Evolutionary conservation across 345 rosid genomes (phyloP).

Genomic region (Clausena lansium): DNA sequence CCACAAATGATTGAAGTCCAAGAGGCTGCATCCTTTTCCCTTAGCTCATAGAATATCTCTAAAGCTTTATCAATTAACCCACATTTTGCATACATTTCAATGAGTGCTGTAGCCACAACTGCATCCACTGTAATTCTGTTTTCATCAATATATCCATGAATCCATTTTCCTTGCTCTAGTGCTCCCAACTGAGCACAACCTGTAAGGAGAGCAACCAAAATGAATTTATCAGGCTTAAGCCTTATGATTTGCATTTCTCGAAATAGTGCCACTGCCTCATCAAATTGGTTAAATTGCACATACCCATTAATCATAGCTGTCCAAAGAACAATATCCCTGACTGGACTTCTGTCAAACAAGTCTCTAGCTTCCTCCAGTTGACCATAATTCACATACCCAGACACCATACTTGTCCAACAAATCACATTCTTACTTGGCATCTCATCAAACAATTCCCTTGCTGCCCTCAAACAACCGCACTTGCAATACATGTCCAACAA

Average conservation of each 20-base stretch:
- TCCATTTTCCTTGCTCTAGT: slow-evolving; percentile 40
- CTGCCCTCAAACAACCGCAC: neutral
- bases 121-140: slow-evolving; percentile 27
- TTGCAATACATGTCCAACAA: slow-evolving; percentile 7
- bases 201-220: slow-evolving; percentile 23
- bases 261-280: slow-evolving; percentile 3
- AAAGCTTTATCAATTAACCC: slow-evolving; percentile 28
- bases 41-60: neutral
- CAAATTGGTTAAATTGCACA: slow-evolving; percentile 2
- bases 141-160: slow-evolving; percentile 29
- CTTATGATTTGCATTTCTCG: slow-evolving; percentile 1
- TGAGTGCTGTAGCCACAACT: slow-evolving; percentile 33
- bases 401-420: slow-evolving; percentile 14
- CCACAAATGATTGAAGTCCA: slow-evolving; percentile 7
- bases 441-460: slow-evolving; percentile 1
- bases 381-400: neutral
- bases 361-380: slow-evolving; percentile 8
- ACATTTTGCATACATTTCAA: slow-evolving; percentile 40
- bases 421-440: slow-evolving; percentile 8
- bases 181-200: slow-evolving; percentile 42
- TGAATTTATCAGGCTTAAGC: slow-evolving; percentile 1
- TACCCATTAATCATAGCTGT: slow-evolving; percentile 11
- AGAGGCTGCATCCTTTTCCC: slow-evolving; percentile 5
- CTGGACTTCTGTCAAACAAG: slow-evolving; percentile 12
- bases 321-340: neutral